phyloP scores from a whole-genome alignment of 169 alveolate genomes.

The Hepatocystis sp. region DNA sequence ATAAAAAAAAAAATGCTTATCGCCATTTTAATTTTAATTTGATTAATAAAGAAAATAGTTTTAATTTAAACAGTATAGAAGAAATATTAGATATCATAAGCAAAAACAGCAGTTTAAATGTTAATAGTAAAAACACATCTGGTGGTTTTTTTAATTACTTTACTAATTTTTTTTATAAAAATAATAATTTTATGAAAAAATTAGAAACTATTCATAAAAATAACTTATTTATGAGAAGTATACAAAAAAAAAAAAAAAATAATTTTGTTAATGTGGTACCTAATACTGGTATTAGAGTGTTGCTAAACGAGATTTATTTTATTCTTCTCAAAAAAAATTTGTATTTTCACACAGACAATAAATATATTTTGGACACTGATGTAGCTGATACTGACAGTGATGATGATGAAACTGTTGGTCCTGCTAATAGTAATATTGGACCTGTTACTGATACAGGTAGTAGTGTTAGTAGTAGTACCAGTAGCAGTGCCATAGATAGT shows the following conservation, averaged over 20 bases:
- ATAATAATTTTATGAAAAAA: constrained; percentile 59
- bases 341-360: constrained; percentile 62
- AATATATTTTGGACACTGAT: background rate
- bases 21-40: constrained; percentile 43
- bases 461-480: too few species aligned
- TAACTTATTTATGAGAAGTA: constrained; percentile 42
- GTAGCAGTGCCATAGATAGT: too few species aligned
- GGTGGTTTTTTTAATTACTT: constrained; percentile 63
- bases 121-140: constrained; percentile 23
- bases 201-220: constrained; percentile 49
- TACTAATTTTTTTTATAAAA: constrained; percentile 39
- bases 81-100: constrained; percentile 74
- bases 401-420: too few species aligned
- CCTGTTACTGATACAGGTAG: too few species aligned
- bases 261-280: constrained; percentile 73
- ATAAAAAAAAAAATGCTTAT: constrained; percentile 5
- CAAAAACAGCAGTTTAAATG: constrained; percentile 12
- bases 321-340: constrained; percentile 63
- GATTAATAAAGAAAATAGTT: constrained; percentile 27
- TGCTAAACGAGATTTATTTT: constrained; percentile 71
- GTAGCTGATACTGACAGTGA: too few species aligned
- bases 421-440: too few species aligned
- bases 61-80: constrained; percentile 56
- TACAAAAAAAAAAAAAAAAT: constrained; percentile 37
- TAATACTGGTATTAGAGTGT: constrained; percentile 64